A percentile compares a stretch with the other conserved stretches of the same genome.
Conservation (phyloP, 495 filamentous ascomycete genomes). For the Hyaloscypha variabilis region DNA sequence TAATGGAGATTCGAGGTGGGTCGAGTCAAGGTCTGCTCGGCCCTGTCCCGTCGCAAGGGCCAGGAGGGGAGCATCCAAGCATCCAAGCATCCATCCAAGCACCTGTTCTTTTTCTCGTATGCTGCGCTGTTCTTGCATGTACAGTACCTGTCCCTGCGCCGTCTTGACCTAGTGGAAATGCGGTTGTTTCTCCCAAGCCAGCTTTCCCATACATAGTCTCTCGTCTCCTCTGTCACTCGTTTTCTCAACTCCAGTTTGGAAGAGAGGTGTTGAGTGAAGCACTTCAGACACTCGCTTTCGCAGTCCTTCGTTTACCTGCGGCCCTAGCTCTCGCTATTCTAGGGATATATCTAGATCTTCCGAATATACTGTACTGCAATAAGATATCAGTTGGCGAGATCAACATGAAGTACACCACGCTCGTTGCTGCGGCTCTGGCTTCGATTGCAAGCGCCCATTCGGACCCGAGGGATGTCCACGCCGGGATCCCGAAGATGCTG, state of each 20-base stretch:
- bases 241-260: constrained; percentile 11
- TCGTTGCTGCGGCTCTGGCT: constrained; percentile 32
- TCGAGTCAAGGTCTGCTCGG: no score
- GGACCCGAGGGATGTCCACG: constrained; percentile 34
- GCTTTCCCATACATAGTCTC: neutral
- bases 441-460: constrained; percentile 35
- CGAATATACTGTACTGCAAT: neutral
- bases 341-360: neutral
- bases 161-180: neutral
- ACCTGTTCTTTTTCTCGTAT: constrained; percentile 5
- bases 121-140: constrained; percentile 8
- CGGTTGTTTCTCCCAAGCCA: neutral
- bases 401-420: constrained; percentile 38
- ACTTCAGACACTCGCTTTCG: constrained; percentile 7
- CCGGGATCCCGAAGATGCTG: constrained; percentile 36
- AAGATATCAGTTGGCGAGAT: neutral
- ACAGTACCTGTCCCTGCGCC: neutral
- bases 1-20: no score
- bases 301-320: constrained; percentile 30
- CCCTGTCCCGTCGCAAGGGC: no score
- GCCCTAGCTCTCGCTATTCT: neutral
- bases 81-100: no score
- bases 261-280: constrained; percentile 8
- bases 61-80: no score
- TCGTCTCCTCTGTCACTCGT: neutral